Conservation (phyloP, 805 yeast genomes). For the Sugiyamaella smithiae region DNA sequence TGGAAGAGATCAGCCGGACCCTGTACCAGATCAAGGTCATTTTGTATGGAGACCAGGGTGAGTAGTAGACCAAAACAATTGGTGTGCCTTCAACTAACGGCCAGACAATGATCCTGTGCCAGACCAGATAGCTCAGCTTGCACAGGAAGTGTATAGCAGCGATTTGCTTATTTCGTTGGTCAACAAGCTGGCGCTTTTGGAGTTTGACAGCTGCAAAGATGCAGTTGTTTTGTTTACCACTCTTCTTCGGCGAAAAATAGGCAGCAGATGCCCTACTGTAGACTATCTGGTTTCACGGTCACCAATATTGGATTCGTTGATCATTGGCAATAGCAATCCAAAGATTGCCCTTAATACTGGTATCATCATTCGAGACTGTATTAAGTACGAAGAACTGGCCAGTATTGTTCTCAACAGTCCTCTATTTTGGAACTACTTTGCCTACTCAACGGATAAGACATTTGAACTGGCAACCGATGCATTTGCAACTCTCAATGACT, state of each 20-base stretch:
- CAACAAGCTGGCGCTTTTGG: constrained; percentile 59
- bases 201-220: constrained; percentile 87
- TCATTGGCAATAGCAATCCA: constrained; percentile 69
- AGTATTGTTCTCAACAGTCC: constrained; percentile 56
- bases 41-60: constrained; percentile 60
- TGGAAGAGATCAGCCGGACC: constrained; percentile 71
- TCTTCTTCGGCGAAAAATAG: constrained; percentile 73
- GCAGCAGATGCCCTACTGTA: constrained; percentile 77
- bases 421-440: constrained; percentile 78
- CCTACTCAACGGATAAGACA: constrained; percentile 67
- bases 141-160: constrained; percentile 72
- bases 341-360: constrained; percentile 76
- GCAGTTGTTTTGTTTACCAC: constrained; percentile 70
- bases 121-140: constrained; percentile 70
- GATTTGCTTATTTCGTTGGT: constrained; percentile 67
- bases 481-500: constrained; percentile 69
- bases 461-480: constrained; percentile 93
- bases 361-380: constrained; percentile 76
- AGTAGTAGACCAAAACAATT: constrained; percentile 25
- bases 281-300: constrained; percentile 74
- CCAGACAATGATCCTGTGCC: constrained; percentile 45
- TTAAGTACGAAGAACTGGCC: constrained; percentile 71
- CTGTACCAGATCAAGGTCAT: constrained; percentile 62
- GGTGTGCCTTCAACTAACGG: constrained; percentile 28
- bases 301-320: constrained; percentile 56